Percentiles rank a stretch among this genome's conserved stretches.
Conservation (phyloP, 169 alveolate species). For the Plasmodium billcollinsi region DNA sequence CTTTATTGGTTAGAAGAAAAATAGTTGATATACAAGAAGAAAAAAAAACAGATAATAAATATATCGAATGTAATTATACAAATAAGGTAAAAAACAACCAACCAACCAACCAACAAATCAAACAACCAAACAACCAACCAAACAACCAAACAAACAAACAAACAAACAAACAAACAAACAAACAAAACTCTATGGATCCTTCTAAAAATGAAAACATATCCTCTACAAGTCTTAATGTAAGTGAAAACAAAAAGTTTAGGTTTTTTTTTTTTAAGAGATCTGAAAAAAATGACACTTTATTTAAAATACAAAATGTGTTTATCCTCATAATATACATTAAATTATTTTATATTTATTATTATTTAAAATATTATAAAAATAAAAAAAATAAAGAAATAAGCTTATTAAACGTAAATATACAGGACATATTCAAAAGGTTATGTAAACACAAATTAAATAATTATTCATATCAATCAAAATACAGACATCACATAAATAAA, state of each 20-base stretch:
- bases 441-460: neutral
- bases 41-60: too few species aligned
- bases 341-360: constrained; percentile 13
- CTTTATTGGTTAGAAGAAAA: too few species aligned
- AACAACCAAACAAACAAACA: too few species aligned
- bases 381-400: constrained; percentile 30
- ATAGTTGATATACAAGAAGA: too few species aligned
- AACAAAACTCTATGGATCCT: too few species aligned
- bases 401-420: constrained; percentile 14
- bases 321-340: constrained; percentile 28
- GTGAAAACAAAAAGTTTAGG: neutral
- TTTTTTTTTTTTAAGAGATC: neutral
- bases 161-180: too few species aligned
- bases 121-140: too few species aligned
- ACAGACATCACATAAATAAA: neutral
- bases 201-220: too few species aligned
- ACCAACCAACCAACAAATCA: too few species aligned
- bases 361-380: neutral
- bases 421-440: neutral
- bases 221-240: neutral
- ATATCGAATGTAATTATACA: too few species aligned
- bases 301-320: constrained; percentile 31
- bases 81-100: too few species aligned
- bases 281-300: constrained; percentile 9
- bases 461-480: too few species aligned